Base-by-base conservation (phyloP, 2,329 filamentous ascomycete genomes). In the Hymenoscyphus albidus region DNA sequence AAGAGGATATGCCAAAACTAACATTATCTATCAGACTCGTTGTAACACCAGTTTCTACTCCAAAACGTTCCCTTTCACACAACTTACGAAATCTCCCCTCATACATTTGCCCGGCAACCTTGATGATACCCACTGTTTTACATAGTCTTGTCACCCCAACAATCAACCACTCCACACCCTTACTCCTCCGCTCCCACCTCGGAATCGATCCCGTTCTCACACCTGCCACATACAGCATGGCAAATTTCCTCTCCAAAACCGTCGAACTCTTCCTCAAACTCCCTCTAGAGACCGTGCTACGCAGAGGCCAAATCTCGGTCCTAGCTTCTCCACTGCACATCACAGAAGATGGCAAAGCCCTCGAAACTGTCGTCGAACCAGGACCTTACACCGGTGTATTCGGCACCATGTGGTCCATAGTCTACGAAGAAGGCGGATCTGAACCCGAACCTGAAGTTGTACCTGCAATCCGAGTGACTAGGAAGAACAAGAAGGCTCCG, bases 331-430 rank as follows among this genome's bases (percentile, higher is more conserved):
- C 55, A 38, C 10, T 58, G 40, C 58, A 69, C 58, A 40, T 61
- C 6, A 32, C 64, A 35, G 63, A 62, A 67, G 58, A 48, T 32
- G 14, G 59, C 10, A 62, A 62, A 18, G 80, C 77, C 58, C 74
- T 91, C 57, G 87, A 92, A 63, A 93, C 92, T 0, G 88, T 97
- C 62, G 87, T 98, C 0, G 87, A 90, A 2, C 82, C 91, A 0
- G 93, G 93, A 2, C 85, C 85, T 3, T 99, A 97, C 76, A 82
- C 86, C 40, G 95, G 95, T n/a, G 83, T 97, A 1, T 76, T 95
- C n/a, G 91, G 92, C 2, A 97, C 94, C 2, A 93, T 97, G 85
- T 94, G 92, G 82, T 85, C 86, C 66, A 95, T 99, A 67, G 83
- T 91, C 0, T 84, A 88, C 42, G 91, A 96, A 72, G 95, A 99